phyloP scores from a whole-genome alignment of 345 rosid genomes.

The Camelina laxa region DNA sequence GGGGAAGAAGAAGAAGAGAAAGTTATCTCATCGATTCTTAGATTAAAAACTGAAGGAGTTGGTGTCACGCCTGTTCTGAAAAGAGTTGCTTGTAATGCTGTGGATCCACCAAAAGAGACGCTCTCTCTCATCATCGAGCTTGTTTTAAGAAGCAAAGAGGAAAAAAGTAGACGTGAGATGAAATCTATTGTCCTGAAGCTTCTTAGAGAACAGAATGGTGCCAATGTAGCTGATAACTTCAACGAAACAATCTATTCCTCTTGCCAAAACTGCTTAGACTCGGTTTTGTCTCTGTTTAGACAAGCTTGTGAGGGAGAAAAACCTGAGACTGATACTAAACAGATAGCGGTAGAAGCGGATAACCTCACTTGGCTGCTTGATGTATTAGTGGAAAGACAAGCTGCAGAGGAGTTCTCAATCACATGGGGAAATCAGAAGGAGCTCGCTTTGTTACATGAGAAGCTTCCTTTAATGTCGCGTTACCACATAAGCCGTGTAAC shows the following conservation, averaged over 20 bases:
- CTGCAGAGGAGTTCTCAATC: slow-evolving; percentile 77
- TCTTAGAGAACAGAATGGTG: slow-evolving; percentile 72
- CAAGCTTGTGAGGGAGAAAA: slow-evolving; percentile 60
- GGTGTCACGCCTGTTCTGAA: slow-evolving; percentile 71
- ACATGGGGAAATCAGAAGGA: slow-evolving; percentile 87
- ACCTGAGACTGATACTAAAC: slow-evolving; percentile 58
- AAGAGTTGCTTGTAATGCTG: slow-evolving; percentile 67
- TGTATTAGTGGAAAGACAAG: slow-evolving; percentile 76
- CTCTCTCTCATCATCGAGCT: slow-evolving; percentile 78
- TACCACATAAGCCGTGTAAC: slow-evolving; percentile 89
- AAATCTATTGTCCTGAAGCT: slow-evolving; percentile 88
- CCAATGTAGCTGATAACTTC: slow-evolving; percentile 62
- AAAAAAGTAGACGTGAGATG: slow-evolving; percentile 91
- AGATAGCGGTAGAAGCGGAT: slow-evolving; percentile 81
- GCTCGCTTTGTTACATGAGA: slow-evolving; percentile 65
- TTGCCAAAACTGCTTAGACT: slow-evolving; percentile 68
- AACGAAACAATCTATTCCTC: slow-evolving; percentile 67
- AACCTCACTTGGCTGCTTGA: slow-evolving; percentile 93
- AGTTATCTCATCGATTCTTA: slow-evolving; percentile 74
- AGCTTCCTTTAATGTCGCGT: slow-evolving; percentile 73
- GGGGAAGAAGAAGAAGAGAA: slow-evolving; percentile 97
- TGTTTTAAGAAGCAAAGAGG: slow-evolving; percentile 90
- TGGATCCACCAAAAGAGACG: slow-evolving; percentile 71
- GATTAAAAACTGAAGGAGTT: slow-evolving; percentile 71
- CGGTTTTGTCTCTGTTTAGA: slow-evolving; percentile 62